phyloP scores from a whole-genome alignment of 108 stramenopile species.

The Skeletonema grethae region DNA sequence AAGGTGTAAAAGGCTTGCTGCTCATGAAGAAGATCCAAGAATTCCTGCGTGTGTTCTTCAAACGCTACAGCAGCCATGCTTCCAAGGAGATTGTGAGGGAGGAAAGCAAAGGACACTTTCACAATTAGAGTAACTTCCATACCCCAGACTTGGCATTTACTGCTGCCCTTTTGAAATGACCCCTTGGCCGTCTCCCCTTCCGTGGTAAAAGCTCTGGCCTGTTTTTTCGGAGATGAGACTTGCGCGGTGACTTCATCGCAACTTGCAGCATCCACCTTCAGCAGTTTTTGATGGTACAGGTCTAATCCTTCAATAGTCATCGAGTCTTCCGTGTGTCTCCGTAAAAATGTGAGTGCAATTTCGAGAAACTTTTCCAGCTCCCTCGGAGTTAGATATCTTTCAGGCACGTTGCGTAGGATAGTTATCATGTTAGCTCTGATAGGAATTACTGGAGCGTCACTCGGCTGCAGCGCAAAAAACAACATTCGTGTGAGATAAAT shows the following conservation, averaged over 20 bases:
- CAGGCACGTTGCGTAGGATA: neutral
- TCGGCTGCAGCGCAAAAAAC: neutral
- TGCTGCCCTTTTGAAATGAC: neutral
- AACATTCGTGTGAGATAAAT: neutral
- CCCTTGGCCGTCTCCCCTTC: neutral
- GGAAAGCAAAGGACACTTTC: slow-evolving; percentile 8
- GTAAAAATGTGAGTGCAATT: neutral
- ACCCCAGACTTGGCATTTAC: slow-evolving; percentile 14
- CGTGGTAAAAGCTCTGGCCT: neutral
- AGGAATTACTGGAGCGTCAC: neutral
- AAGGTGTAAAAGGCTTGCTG: slow-evolving; percentile 26
- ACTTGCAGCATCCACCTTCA: neutral
- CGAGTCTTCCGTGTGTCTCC: slow-evolving; percentile 1
- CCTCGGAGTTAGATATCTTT: neutral
- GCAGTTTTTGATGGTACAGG: neutral
- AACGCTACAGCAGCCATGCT: slow-evolving; percentile 23
- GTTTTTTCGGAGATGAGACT: neutral
- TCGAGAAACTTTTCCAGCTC: slow-evolving; percentile 4
- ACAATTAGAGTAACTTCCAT: slow-evolving; percentile 30
- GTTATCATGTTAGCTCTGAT: slow-evolving; percentile 3
- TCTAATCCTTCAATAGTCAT: slow-evolving; percentile 1
- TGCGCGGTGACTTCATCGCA: neutral
- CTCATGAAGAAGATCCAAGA: slow-evolving; percentile 14
- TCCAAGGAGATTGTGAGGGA: slow-evolving; percentile 24
- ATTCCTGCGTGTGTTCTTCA: slow-evolving; percentile 21